Percentiles rank a stretch among this genome's conserved stretches.
Conservation (phyloP, 2,329 filamentous ascomycete genomes). For the Trichophyton mentagrophytes region DNA sequence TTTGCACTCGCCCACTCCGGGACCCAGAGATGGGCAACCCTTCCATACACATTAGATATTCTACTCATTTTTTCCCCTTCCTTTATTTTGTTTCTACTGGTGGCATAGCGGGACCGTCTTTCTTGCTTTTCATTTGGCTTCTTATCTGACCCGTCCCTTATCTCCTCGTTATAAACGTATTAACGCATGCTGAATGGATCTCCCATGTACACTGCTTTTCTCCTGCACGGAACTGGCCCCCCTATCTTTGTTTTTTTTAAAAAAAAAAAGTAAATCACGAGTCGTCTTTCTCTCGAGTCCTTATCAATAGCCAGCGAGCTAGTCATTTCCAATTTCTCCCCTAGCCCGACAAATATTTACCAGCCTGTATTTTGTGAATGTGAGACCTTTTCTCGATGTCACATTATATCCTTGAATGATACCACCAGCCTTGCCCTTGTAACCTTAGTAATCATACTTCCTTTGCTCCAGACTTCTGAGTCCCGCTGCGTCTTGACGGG, state of each 20-base stretch:
- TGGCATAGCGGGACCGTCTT: constrained; percentile 14
- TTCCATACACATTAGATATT: background rate
- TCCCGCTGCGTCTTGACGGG: background rate
- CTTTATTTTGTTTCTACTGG: background rate
- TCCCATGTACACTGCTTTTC: background rate
- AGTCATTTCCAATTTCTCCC: background rate
- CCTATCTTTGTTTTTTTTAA: background rate
- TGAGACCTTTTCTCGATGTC: background rate
- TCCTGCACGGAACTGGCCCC: background rate
- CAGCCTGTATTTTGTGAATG: background rate
- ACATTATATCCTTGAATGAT: background rate
- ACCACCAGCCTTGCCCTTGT: background rate
- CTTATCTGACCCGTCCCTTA: background rate
- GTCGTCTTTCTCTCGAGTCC: no score
- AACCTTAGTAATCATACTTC: background rate
- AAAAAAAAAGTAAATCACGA: background rate
- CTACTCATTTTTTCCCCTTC: background rate
- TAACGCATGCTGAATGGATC: background rate
- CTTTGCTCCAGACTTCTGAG: background rate
- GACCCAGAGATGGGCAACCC: background rate
- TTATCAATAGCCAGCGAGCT: background rate
- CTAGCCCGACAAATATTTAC: background rate
- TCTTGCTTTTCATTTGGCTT: background rate
- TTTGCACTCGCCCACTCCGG: background rate
- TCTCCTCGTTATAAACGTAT: background rate